These are phyloP conservation scores for Licmophora abbreviata DNA, from an alignment of 108 stramenopile species.

Conservation along the genomic window DNA sequence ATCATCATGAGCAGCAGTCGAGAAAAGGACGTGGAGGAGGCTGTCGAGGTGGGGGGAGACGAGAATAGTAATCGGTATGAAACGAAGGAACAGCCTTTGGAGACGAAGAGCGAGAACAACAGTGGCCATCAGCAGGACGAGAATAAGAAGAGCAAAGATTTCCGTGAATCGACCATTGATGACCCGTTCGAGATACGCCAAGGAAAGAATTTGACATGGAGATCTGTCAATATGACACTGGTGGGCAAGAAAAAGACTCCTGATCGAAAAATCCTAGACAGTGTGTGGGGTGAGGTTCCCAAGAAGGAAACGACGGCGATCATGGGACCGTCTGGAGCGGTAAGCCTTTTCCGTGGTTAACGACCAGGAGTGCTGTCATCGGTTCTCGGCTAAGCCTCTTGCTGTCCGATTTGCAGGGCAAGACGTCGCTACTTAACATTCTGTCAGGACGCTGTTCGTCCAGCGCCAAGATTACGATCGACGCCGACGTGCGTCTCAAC, in stretches of 20 bases:
- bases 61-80: too few species aligned
- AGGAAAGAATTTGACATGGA: constrained; percentile 55
- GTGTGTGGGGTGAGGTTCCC: constrained; percentile 71
- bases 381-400: background rate
- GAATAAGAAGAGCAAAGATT: too few species aligned
- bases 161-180: too few species aligned
- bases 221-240: constrained; percentile 60
- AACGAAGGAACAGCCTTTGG: too few species aligned
- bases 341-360: background rate
- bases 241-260: background rate
- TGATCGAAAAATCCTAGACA: constrained; percentile 36
- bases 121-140: too few species aligned
- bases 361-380: background rate
- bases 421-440: constrained; percentile 75
- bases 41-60: too few species aligned
- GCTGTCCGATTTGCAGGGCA: constrained; percentile 27
- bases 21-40: too few species aligned
- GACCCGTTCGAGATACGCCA: constrained; percentile 62
- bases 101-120: too few species aligned
- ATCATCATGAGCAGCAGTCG: too few species aligned
- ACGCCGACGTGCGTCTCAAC: constrained; percentile 57
- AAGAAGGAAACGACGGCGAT: constrained; percentile 53
- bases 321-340: constrained; percentile 56
- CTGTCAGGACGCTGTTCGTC: constrained; percentile 56
- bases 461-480: constrained; percentile 24